A percentile compares a stretch with the other conserved stretches of the same genome.
Evolutionary conservation across 345 rosid species (phyloP).

Genomic region (Eucalyptus polyanthemos): DNA sequence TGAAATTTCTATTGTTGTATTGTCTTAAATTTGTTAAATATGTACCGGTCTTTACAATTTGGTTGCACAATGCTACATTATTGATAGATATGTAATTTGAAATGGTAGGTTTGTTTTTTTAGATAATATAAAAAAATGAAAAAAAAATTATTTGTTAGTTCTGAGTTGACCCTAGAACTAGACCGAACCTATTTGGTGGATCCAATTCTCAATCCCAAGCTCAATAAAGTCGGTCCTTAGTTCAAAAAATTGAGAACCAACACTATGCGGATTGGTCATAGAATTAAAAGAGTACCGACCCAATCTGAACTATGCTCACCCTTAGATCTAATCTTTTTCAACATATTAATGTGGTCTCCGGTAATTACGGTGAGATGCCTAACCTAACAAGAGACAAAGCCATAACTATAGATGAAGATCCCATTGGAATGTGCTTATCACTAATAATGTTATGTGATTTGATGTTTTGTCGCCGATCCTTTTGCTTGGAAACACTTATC

Average conservation of each 20-base stretch:
- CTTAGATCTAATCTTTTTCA: too few relatives aligned
- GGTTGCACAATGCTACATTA: fast-evolving
- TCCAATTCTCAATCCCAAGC: fast-evolving
- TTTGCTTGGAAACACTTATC: too few relatives aligned
- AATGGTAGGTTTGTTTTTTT: fast-evolving
- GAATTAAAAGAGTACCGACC: fast-evolving
- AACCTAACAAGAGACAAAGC: too few relatives aligned
- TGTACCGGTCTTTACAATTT: fast-evolving
- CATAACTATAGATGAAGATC: too few relatives aligned
- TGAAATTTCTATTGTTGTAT: too few relatives aligned
- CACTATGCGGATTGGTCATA: fast-evolving
- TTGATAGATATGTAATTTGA: too few relatives aligned
- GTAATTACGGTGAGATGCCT: fast-evolving
- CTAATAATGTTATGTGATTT: too few relatives aligned
- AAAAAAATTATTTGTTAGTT: fast-evolving
- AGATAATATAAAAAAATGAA: too few relatives aligned
- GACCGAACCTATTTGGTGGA: fast-evolving
- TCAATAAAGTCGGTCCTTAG: fast-evolving
- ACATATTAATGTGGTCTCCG: fast-evolving
- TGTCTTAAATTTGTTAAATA: too few relatives aligned
- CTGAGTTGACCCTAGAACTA: fast-evolving
- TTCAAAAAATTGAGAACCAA: too few relatives aligned
- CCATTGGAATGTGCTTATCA: too few relatives aligned
- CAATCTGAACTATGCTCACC: fast-evolving
- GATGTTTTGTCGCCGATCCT: fast-evolving